Evolutionary conservation across 2,329 filamentous ascomycete genomes (phyloP), one percentile per base, ranked within the genome.

Genomic region (Colletotrichum nymphaeae): DNA sequence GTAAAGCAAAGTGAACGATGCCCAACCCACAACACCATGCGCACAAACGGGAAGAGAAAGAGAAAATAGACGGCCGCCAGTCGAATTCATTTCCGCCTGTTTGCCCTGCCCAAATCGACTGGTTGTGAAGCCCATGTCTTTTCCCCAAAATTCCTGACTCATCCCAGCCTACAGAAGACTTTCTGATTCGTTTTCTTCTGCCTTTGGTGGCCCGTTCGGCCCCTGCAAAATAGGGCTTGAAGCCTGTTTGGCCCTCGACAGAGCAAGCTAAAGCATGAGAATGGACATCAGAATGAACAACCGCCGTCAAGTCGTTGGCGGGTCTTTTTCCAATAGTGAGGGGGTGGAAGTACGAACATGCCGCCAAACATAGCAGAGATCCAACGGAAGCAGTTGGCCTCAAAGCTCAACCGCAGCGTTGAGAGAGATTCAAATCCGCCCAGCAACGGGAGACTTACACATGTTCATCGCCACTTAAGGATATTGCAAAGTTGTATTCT

Each of bases 401-500:
- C 12, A 58, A 35, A 12, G 24, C 35, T 30, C 14, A 6, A 26
- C 60, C 35, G 24, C 66, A 24, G 55, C 22, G 60, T 62, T 28
- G 16, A 30, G 46, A 28, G 14, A 28, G 19, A n/a, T 30, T n/a
- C 12, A 28, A 49, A 14, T 28, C 12, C n/a, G 56, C 59, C 60
- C 66, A 70, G 59, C 70, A 73, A 73, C 70, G 22, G 67, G 70
- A 70, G 60, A 73, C 67, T 70, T 73, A 70, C 67, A 73, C 67
- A 72, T 72, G 60, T 57, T 56, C 22, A 37, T 69, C 28, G 67
- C 70, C 60, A 70, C 67, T 37, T 30, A 46, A 28, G 26, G 46
- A 3, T 28, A 32, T 52, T 64, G 14, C 37, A 53, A 8, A 42
- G 64, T 28, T 35, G 37, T 28, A 26, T 49, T 32, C 26, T 52